phyloP scores from a whole-genome alignment of 2,329 filamentous ascomycete species.

The Sporothrix inflata region DNA sequence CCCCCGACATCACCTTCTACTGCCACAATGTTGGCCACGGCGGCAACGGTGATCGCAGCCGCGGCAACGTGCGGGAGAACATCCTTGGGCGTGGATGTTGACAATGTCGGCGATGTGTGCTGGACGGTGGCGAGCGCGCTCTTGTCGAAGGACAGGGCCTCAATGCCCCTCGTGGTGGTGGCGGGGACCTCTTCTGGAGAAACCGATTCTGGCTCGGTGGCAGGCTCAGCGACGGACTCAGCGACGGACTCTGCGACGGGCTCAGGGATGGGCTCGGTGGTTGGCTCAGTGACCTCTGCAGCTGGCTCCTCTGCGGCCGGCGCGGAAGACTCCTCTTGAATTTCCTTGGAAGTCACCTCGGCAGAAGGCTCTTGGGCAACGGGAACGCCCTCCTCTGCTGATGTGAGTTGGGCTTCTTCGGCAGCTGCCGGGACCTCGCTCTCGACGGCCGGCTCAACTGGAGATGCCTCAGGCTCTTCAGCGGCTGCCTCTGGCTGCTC shows the following conservation, averaged over 20 bases:
- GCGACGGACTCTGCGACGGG: neutral
- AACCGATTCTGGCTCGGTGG: neutral
- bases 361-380: neutral
- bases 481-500: conserved; percentile 24
- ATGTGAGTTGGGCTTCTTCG: neutral
- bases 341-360: neutral
- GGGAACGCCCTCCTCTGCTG: neutral
- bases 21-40: conserved; percentile 23
- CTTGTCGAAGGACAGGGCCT: neutral
- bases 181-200: neutral
- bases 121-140: neutral
- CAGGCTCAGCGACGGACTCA: neutral
- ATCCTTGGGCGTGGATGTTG: neutral
- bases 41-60: conserved; percentile 23
- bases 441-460: neutral
- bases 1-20: conserved; percentile 29
- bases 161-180: neutral
- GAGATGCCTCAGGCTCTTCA: neutral
- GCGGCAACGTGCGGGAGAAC: conserved; percentile 23
- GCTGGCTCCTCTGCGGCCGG: neutral
- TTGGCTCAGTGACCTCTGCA: neutral
- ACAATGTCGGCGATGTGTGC: neutral
- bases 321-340: neutral
- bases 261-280: neutral
- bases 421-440: conserved; percentile 17